Percentiles rank a stretch among this genome's conserved stretches.
These are phyloP conservation scores for Pichia sp. DNA, from an alignment of 1,139 yeast species.

Conservation along the genomic window DNA sequence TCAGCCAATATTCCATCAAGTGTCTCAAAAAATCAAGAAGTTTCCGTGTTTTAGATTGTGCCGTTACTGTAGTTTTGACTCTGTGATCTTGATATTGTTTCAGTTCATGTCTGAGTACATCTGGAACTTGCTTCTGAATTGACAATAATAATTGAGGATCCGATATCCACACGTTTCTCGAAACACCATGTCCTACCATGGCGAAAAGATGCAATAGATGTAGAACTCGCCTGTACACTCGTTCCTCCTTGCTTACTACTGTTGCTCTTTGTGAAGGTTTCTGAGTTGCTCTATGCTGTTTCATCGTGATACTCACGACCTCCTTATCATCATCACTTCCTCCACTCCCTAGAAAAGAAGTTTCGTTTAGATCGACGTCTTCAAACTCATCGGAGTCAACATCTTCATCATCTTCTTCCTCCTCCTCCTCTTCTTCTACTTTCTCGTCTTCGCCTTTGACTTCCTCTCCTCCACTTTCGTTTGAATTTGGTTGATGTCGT, in stretches of 20 bases:
- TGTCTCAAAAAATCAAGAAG: slow-evolving; percentile 71
- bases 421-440: slow-evolving; percentile 11
- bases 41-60: slow-evolving; percentile 55
- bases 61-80: slow-evolving; percentile 23
- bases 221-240: slow-evolving; percentile 44
- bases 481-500: neutral
- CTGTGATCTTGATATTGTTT: slow-evolving; percentile 24
- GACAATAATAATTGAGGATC: slow-evolving; percentile 33
- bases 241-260: slow-evolving; percentile 50
- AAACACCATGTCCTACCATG: slow-evolving; percentile 60
- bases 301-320: slow-evolving; percentile 26
- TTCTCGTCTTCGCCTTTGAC: slow-evolving; percentile 21
- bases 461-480: neutral
- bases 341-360: slow-evolving; percentile 7
- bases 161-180: slow-evolving; percentile 68
- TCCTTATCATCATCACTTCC: slow-evolving; percentile 10
- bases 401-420: slow-evolving; percentile 26
- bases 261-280: slow-evolving; percentile 31
- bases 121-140: slow-evolving; percentile 46
- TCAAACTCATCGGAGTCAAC: slow-evolving; percentile 34
- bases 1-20: slow-evolving; percentile 59
- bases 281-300: slow-evolving; percentile 11
- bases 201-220: slow-evolving; percentile 58
- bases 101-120: slow-evolving; percentile 38
- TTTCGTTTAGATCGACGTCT: slow-evolving; percentile 32